A percentile compares a stretch with the other conserved stretches of the same genome.
phyloP scores from a whole-genome alignment of 164 flowering plant genomes.

The Berberis thunbergii region DNA sequence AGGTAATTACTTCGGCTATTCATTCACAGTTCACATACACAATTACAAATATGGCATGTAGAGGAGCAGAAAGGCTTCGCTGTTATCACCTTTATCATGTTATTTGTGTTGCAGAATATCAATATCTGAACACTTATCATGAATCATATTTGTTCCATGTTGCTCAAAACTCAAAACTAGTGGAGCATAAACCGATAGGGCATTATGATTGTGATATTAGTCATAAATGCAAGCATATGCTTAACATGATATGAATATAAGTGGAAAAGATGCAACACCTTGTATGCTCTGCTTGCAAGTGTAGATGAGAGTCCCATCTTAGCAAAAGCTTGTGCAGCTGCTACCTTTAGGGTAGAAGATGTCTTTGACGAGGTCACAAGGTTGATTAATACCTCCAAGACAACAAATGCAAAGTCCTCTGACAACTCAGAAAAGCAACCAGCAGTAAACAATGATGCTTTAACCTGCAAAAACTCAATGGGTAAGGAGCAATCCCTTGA shows the following conservation, averaged over 20 bases:
- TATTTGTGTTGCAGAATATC: not conserved
- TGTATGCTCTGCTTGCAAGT: slow-evolving; percentile 50
- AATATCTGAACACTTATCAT: not conserved
- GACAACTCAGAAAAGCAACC: slow-evolving; percentile 70
- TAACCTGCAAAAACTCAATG: slow-evolving; percentile 41
- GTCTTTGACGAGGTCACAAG: slow-evolving; percentile 34
- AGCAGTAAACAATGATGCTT: slow-evolving; percentile 76
- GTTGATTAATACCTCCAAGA: slow-evolving; percentile 45
- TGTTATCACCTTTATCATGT: too few species aligned
- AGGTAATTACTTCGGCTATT: too few species aligned
- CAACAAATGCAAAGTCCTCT: slow-evolving; percentile 57
- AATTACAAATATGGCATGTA: too few species aligned
- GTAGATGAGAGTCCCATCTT: slow-evolving; percentile 43
- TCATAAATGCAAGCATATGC: not conserved
- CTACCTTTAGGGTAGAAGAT: slow-evolving; percentile 26
- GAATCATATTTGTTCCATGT: too few species aligned
- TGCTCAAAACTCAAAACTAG: too few species aligned
- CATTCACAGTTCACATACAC: too few species aligned
- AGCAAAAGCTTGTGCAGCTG: slow-evolving; percentile 43
- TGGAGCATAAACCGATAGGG: too few species aligned
- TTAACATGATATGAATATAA: slow-evolving; percentile 3
- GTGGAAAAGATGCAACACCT: slow-evolving; percentile 37
- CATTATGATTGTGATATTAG: not conserved
- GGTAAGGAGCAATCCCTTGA: not conserved
- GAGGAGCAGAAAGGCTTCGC: not conserved